Conservation (phyloP, 768 basidiomycete species). For the Tylopilus vinaceipallidus region DNA sequence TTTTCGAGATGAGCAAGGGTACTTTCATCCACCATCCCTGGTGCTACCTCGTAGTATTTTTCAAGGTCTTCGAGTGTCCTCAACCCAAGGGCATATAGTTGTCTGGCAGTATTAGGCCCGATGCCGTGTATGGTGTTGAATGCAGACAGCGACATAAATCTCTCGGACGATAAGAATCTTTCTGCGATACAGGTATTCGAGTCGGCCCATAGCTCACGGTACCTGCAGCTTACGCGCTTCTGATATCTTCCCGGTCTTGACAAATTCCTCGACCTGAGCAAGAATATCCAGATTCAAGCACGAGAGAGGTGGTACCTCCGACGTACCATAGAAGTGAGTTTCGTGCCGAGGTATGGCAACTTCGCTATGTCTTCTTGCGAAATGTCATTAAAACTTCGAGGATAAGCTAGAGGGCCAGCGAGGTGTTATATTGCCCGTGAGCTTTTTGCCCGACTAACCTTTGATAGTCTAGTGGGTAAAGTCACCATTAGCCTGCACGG, state of each 20-base stretch:
- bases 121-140: constrained; percentile 73
- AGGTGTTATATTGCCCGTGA: neutral
- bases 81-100: constrained; percentile 61
- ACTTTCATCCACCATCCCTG: constrained; percentile 37
- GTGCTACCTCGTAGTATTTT: constrained; percentile 47
- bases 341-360: constrained; percentile 50
- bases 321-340: constrained; percentile 48
- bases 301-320: neutral
- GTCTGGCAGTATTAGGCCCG: constrained; percentile 65
- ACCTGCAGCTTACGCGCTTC: constrained; percentile 47
- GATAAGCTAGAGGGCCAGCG: constrained; percentile 42
- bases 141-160: constrained; percentile 53
- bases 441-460: constrained; percentile 30
- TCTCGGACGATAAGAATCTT: constrained; percentile 44
- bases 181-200: constrained; percentile 34
- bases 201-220: constrained; percentile 8
- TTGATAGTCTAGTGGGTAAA: constrained; percentile 41
- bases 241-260: constrained; percentile 49
- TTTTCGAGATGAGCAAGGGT: constrained; percentile 22
- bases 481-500: neutral
- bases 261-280: constrained; percentile 60
- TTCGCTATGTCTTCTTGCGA: constrained; percentile 39
- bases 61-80: constrained; percentile 70
- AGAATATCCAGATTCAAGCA: neutral
- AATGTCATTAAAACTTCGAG: constrained; percentile 37